These are phyloP conservation scores for Boletus pseudo-olivaceus DNA, from an alignment of 768 basidiomycete species.

Conservation along the genomic window DNA sequence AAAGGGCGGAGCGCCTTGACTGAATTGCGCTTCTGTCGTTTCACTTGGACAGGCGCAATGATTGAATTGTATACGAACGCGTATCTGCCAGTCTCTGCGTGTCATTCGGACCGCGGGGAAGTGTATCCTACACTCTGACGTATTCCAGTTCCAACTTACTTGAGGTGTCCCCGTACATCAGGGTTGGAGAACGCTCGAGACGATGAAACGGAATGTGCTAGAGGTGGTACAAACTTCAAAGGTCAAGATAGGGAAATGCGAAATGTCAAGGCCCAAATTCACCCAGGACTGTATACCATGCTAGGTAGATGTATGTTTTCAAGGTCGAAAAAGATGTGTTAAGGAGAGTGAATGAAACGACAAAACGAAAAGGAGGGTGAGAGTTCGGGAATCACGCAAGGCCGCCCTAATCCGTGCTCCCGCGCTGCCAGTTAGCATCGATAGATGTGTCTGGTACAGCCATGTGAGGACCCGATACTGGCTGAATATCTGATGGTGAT, in stretches of 20 bases:
- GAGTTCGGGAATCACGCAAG: background rate
- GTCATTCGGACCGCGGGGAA: background rate
- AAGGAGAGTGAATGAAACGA: conserved; percentile 1
- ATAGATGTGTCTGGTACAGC: conserved; percentile 5
- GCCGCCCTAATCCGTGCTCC: conserved; percentile 10
- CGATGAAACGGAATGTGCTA: background rate
- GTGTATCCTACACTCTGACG: background rate
- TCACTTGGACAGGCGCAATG: background rate
- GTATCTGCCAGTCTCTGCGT: background rate
- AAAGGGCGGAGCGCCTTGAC: too few relatives aligned
- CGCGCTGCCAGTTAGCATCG: conserved; percentile 22
- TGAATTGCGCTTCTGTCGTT: background rate
- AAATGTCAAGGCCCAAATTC: background rate
- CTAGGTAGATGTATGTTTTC: background rate
- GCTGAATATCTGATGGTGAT: conserved; percentile 16
- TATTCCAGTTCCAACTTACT: background rate
- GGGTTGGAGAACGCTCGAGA: background rate
- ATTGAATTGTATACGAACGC: background rate
- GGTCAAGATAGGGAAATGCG: background rate
- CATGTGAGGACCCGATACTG: conserved; percentile 5
- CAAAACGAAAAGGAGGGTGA: conserved; percentile 9
- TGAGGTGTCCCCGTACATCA: background rate
- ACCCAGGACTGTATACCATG: background rate
- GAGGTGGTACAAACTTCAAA: background rate
- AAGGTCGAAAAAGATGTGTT: background rate